Evolutionary conservation across 2,329 filamentous ascomycete species (phyloP).

Genomic region (Ramularia endophylla): DNA sequence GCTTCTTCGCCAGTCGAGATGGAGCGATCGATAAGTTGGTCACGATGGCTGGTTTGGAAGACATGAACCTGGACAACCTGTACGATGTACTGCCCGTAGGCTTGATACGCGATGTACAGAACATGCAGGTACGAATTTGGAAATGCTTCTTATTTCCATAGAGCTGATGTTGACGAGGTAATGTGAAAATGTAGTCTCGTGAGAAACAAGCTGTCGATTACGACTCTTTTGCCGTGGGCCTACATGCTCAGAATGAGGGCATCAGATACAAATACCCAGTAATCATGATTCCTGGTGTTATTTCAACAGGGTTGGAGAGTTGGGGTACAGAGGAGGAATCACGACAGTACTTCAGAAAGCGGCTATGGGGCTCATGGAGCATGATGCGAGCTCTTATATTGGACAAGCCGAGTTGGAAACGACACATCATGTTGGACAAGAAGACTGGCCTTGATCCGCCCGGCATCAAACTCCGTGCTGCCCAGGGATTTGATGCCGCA

Average conservation of each 20-base stretch:
- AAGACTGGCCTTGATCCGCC: slow-evolving; percentile 85
- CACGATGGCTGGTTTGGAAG: slow-evolving; percentile 65
- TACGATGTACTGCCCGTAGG: slow-evolving; percentile 83
- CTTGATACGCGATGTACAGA: slow-evolving; percentile 76
- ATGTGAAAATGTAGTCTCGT: slow-evolving; percentile 56
- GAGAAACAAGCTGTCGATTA: slow-evolving; percentile 86
- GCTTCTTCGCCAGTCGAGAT: slow-evolving; percentile 83
- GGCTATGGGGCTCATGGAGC: slow-evolving; percentile 96
- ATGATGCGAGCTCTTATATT: slow-evolving; percentile 96
- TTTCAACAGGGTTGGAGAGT: slow-evolving; percentile 92
- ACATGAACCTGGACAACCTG: slow-evolving; percentile 74
- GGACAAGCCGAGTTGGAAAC: slow-evolving; percentile 93
- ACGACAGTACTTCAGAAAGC: slow-evolving; percentile 85
- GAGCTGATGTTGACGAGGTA: slow-evolving; percentile 26
- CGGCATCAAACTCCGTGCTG: slow-evolving; percentile 80
- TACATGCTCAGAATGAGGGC: slow-evolving; percentile 76
- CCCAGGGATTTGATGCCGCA: slow-evolving; percentile 94
- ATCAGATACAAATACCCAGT: slow-evolving; percentile 78
- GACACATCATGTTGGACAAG: slow-evolving; percentile 94
- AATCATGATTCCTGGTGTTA: slow-evolving; percentile 96
- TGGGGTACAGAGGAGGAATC: slow-evolving; percentile 88
- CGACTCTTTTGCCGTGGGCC: slow-evolving; percentile 86
- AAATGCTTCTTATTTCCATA: not conserved
- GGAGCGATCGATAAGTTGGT: slow-evolving; percentile 60
- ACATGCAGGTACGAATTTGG: slow-evolving; percentile 63